Evolutionary conservation across 2,329 filamentous ascomycete species (phyloP).

Genomic region (Sporothrix luriei): DNA sequence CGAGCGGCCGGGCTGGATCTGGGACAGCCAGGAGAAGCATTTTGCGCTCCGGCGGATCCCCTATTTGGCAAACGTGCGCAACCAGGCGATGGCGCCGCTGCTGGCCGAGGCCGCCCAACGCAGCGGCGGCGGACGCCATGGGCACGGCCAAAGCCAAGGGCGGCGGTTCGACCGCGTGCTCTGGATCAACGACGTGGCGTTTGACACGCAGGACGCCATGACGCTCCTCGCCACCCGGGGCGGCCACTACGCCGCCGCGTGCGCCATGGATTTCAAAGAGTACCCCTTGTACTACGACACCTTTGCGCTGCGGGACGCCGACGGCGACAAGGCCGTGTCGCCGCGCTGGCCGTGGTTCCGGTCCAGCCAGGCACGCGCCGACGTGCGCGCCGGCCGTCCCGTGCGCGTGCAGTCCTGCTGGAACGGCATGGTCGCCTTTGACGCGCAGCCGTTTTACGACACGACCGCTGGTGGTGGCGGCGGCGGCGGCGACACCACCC

Average conservation of each 20-base stretch:
- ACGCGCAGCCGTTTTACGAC: slow-evolving; percentile 53
- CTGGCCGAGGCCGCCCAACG: slow-evolving; percentile 47
- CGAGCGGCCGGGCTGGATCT: slow-evolving; percentile 63
- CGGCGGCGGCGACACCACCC: no score
- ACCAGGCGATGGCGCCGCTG: slow-evolving; percentile 63
- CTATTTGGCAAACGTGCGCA: slow-evolving; percentile 66
- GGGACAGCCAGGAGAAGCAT: slow-evolving; percentile 51
- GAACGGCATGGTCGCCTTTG: slow-evolving; percentile 62
- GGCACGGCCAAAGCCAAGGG: no score
- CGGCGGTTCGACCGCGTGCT: slow-evolving; percentile 58
- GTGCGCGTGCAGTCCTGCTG: slow-evolving; percentile 67
- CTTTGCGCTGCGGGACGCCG: slow-evolving; percentile 60
- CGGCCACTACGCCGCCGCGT: slow-evolving; percentile 62
- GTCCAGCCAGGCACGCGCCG: slow-evolving; percentile 46
- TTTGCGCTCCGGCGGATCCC: slow-evolving; percentile 67
- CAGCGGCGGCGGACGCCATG: not conserved
- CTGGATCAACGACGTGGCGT: slow-evolving; percentile 64
- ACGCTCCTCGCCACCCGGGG: slow-evolving; percentile 57
- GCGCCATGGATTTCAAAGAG: slow-evolving; percentile 60
- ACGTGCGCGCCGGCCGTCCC: slow-evolving; percentile 54
- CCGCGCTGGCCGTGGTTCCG: slow-evolving; percentile 64
- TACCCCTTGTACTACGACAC: slow-evolving; percentile 62
- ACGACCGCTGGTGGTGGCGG: no score
- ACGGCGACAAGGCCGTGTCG: slow-evolving; percentile 56
- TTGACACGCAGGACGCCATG: slow-evolving; percentile 55